These are phyloP conservation scores for Albugo laibachii DNA, from an alignment of 352 stramenopile species.

Conservation along the genomic window DNA sequence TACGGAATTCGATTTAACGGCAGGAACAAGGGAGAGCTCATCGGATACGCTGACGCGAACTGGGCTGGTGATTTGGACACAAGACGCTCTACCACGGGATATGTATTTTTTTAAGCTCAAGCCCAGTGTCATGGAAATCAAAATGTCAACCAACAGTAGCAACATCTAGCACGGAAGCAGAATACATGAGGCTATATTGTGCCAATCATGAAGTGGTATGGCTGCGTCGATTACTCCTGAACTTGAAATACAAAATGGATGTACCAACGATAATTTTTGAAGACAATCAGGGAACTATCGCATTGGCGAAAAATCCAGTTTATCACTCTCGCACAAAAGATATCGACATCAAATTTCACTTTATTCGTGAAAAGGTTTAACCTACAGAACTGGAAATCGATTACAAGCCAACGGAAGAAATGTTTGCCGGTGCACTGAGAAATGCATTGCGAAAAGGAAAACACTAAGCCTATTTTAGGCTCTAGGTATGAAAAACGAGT, in stretches of 20 bases:
- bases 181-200: conserved; percentile 5
- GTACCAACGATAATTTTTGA: not conserved
- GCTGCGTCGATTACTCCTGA: not conserved
- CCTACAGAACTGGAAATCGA: not conserved
- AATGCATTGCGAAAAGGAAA: no score
- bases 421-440: no score
- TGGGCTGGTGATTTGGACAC: no score
- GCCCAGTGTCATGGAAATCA: no score
- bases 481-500: no score
- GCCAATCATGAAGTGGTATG: conserved; percentile 3
- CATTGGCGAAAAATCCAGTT: conserved; percentile 1
- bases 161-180: conserved; percentile 3
- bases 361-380: conserved; percentile 3
- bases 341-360: conserved; percentile 2
- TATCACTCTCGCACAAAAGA: conserved; percentile 5
- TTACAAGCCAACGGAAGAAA: conserved; percentile 1
- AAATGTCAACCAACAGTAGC: no score
- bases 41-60: no score
- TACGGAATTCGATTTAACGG: no score
- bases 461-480: no score
- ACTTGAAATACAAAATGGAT: not conserved
- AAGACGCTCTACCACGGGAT: no score
- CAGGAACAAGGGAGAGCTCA: no score
- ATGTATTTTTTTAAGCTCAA: no score
- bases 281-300: conserved; percentile 5